Evolutionary conservation across 2,329 filamentous ascomycete genomes (phyloP).

Genomic region (Chrysosporium queenslandicum): DNA sequence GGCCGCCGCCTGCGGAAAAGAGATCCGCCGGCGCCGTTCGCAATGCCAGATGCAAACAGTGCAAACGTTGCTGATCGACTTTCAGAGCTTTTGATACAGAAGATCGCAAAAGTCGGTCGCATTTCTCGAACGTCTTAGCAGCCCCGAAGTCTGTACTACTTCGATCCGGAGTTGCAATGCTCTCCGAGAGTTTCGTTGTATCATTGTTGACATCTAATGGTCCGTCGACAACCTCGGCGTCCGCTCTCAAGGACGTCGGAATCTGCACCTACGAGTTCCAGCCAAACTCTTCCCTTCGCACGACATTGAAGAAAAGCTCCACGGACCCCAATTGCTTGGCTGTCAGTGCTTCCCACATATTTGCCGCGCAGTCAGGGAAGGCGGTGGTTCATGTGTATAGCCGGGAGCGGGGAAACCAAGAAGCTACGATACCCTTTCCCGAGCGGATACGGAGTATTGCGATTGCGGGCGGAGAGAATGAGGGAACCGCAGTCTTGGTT

Average conservation of each 20-base stretch:
- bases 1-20: constrained; percentile 3
- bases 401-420: constrained; percentile 71
- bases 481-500: constrained; percentile 49
- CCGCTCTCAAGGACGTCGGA: constrained; percentile 62
- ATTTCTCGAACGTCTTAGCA: not conserved
- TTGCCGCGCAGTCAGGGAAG: constrained; percentile 83
- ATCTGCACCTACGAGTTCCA: constrained; percentile 78
- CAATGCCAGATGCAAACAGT: constrained; percentile 4
- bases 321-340: constrained; percentile 69
- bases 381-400: constrained; percentile 89
- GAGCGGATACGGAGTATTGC: constrained; percentile 74
- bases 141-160: not conserved
- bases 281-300: constrained; percentile 62
- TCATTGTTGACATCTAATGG: constrained; percentile 33
- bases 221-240: constrained; percentile 31
- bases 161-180: constrained; percentile 28
- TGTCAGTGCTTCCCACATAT: constrained; percentile 71
- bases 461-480: constrained; percentile 53
- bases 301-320: constrained; percentile 85
- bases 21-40: not conserved
- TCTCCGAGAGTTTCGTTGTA: constrained; percentile 41
- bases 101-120: not conserved
- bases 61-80: not conserved
- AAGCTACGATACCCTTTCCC: constrained; percentile 76
- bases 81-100: not conserved